These are phyloP conservation scores for Colletotrichum destructivum DNA, from an alignment of 2,329 filamentous ascomycete species.

Conservation along the genomic window DNA sequence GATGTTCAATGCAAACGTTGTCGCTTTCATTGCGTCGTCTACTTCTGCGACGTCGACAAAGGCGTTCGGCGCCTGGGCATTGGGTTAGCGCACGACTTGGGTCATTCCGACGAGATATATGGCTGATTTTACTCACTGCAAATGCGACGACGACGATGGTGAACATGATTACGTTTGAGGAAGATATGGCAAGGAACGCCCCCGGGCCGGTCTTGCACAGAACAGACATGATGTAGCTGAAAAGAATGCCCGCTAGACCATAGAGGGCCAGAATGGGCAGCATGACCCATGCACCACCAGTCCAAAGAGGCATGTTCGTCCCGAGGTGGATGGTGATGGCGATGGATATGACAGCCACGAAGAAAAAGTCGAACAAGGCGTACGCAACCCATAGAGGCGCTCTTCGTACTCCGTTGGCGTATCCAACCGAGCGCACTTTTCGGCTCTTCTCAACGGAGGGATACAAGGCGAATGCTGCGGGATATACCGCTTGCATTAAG, in stretches of 20 bases:
- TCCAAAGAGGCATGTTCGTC: constrained; percentile 6
- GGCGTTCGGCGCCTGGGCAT: neutral
- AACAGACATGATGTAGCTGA: constrained; percentile 5
- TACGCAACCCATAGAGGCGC: constrained; percentile 11
- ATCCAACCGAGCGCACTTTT: constrained; percentile 1
- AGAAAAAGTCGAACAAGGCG: constrained; percentile 34
- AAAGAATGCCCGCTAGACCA: constrained; percentile 7
- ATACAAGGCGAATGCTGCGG: constrained; percentile 5
- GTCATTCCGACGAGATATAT: neutral
- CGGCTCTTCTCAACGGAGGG: constrained; percentile 11
- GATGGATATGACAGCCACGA: constrained; percentile 2
- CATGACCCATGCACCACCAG: neutral
- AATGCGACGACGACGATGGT: neutral
- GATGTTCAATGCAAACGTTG: neutral
- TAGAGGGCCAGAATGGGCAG: constrained; percentile 16
- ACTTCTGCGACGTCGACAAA: neutral
- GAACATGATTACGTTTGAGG: neutral
- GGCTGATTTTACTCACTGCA: neutral
- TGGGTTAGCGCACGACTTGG: neutral
- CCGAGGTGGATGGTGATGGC: neutral
- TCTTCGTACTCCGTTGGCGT: constrained; percentile 16
- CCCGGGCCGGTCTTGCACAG: constrained; percentile 3
- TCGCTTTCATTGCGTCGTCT: constrained; percentile 1
- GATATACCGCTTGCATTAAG: constrained; percentile 11
- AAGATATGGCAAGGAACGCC: neutral